Evolutionary conservation across 208 protist species (phyloP).

Genomic region (Wallacemonas sp.): DNA sequence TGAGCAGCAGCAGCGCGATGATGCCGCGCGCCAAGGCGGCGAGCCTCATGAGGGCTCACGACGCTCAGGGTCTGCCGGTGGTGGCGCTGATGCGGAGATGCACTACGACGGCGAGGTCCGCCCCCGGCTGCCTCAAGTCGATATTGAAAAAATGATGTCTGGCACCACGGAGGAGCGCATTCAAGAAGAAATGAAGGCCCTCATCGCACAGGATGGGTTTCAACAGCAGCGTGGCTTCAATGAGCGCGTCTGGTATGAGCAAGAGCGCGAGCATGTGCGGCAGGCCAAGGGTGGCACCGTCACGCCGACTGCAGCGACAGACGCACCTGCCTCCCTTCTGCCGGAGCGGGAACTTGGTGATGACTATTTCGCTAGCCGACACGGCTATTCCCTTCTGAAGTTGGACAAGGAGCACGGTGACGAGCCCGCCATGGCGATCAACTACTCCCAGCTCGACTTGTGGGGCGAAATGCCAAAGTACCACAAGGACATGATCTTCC

Average conservation of each 20-base stretch:
- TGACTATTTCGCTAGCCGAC: slow-evolving; percentile 81
- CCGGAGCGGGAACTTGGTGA: slow-evolving; percentile 71
- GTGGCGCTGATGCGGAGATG: slow-evolving; percentile 1
- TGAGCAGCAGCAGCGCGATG: slow-evolving; percentile 22
- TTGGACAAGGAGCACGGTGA: slow-evolving; percentile 8
- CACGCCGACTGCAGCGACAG: neutral
- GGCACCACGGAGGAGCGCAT: slow-evolving; percentile 44
- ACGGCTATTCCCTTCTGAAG: slow-evolving; percentile 82
- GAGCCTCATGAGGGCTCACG: neutral
- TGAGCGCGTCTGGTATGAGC: slow-evolving; percentile 76
- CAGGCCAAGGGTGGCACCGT: neutral
- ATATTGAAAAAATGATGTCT: slow-evolving; percentile 40
- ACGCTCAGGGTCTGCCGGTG: too few relatives aligned
- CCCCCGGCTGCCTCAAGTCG: slow-evolving; percentile 66
- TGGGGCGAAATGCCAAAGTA: slow-evolving; percentile 93
- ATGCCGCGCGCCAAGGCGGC: neutral
- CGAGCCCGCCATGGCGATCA: slow-evolving; percentile 25
- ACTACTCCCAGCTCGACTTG: slow-evolving; percentile 83
- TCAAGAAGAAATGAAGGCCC: slow-evolving; percentile 50
- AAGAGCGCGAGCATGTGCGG: slow-evolving; percentile 35
- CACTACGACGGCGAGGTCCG: slow-evolving; percentile 11
- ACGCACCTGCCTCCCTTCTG: slow-evolving; percentile 12
- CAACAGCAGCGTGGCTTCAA: slow-evolving; percentile 76
- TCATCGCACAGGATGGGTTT: slow-evolving; percentile 61
- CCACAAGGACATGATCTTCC: slow-evolving; percentile 76